phyloP scores from a whole-genome alignment of 2,329 filamentous ascomycete genomes.

The Karstenula rhodostoma region DNA sequence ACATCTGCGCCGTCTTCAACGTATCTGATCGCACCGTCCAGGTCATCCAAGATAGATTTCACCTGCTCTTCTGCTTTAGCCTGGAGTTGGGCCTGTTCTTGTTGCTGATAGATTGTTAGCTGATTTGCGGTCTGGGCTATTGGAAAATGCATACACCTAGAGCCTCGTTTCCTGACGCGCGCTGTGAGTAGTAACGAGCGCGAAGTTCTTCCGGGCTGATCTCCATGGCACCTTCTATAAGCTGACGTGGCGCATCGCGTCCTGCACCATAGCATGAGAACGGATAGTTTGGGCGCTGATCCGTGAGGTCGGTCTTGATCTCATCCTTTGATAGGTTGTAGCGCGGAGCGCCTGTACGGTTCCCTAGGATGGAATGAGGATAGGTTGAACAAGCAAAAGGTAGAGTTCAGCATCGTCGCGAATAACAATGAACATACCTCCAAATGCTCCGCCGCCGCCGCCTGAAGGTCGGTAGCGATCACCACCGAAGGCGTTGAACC shows the following conservation, averaged over 20 bases:
- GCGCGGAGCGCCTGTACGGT: conserved; percentile 27
- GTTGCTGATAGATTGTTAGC: conserved; percentile 57
- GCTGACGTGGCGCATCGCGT: conserved; percentile 76
- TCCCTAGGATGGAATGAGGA: conserved; percentile 18
- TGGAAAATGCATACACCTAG: conserved; percentile 55
- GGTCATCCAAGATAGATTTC: conserved; percentile 71
- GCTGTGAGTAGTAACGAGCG: conserved; percentile 72
- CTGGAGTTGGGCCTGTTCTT: conserved; percentile 68
- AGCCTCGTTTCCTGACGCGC: conserved; percentile 66
- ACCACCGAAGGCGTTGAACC: conserved; percentile 17
- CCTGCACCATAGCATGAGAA: conserved; percentile 86
- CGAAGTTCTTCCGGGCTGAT: conserved; percentile 90
- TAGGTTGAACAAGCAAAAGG: background rate
- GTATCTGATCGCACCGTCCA: conserved; percentile 68
- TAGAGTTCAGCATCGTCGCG: background rate
- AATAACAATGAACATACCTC: conserved; percentile 44
- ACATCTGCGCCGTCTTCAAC: conserved; percentile 46
- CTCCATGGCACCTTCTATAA: conserved; percentile 85
- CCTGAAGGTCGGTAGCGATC: conserved; percentile 45
- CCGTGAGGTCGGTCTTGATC: conserved; percentile 66
- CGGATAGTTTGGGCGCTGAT: conserved; percentile 82
- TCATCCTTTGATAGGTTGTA: conserved; percentile 40
- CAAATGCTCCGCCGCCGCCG: conserved; percentile 42
- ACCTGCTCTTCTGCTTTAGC: conserved; percentile 73
- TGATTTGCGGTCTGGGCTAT: background rate